Conservation (phyloP, 257 asterid species). For the Leptodermis oblonga region DNA sequence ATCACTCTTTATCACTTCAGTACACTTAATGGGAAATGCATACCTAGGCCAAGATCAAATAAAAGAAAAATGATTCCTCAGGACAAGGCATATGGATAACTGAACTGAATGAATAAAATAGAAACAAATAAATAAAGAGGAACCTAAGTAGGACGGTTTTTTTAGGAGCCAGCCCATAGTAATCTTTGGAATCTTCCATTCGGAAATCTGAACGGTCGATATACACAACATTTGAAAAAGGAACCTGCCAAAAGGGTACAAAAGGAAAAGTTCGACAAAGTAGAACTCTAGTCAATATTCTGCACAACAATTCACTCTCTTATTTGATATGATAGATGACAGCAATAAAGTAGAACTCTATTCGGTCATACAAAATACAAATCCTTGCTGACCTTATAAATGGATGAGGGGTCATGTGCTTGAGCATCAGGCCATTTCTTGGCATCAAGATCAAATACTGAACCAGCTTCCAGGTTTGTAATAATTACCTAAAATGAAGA, state of each 20-base stretch:
- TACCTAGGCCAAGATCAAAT: constrained; percentile 42
- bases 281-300: not conserved
- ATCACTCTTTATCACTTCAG: constrained; percentile 58
- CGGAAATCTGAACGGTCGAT: constrained; percentile 84
- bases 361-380: not conserved
- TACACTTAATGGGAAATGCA: constrained; percentile 88
- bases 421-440: constrained; percentile 97
- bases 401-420: constrained; percentile 55
- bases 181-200: constrained; percentile 84
- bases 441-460: constrained; percentile 73
- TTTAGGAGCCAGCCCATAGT: constrained; percentile 97
- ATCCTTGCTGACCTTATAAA: constrained; percentile 52
- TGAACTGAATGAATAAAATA: not conserved
- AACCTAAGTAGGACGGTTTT: constrained; percentile 90
- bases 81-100: not conserved
- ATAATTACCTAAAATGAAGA: constrained; percentile 59
- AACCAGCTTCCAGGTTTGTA: constrained; percentile 61
- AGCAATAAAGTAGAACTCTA: not conserved
- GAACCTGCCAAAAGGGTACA: constrained; percentile 45
- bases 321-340: not conserved
- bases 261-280: not conserved
- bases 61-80: not conserved
- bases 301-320: not conserved
- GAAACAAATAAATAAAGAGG: not conserved
- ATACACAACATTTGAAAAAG: constrained; percentile 81